These are phyloP conservation scores for Mallotus repandus DNA, from an alignment of 441 rosid species.

Conservation along the genomic window DNA sequence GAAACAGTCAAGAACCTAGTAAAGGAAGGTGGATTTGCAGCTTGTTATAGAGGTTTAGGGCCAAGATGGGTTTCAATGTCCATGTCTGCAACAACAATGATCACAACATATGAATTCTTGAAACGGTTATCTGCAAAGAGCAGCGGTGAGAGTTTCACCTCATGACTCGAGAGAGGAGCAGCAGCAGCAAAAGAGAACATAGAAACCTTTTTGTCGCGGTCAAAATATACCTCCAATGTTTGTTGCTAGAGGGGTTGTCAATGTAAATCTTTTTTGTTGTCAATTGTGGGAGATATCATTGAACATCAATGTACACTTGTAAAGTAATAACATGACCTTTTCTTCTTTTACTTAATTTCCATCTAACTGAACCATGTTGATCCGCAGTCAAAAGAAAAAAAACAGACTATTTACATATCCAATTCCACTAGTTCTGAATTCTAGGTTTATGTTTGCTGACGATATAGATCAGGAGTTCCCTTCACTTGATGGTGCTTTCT, in stretches of 20 bases:
- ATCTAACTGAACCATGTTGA: background rate
- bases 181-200: constrained; percentile 8
- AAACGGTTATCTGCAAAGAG: constrained; percentile 75
- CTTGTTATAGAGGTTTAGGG: constrained; percentile 89
- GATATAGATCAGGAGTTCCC: too few relatives aligned
- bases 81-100: constrained; percentile 90
- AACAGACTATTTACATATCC: too few relatives aligned
- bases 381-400: too few relatives aligned
- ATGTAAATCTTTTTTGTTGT: constrained; percentile 15
- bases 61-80: constrained; percentile 94
- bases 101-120: constrained; percentile 90
- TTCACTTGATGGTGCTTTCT: too few relatives aligned
- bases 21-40: constrained; percentile 78
- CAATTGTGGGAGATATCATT: constrained; percentile 10
- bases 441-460: too few relatives aligned
- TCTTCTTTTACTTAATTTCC: background rate
- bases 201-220: constrained; percentile 5
- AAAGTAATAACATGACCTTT: constrained; percentile 19
- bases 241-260: constrained; percentile 11
- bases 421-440: too few relatives aligned
- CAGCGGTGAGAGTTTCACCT: constrained; percentile 38
- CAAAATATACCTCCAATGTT: background rate
- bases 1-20: constrained; percentile 69
- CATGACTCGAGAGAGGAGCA: constrained; percentile 9
- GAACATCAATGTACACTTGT: constrained; percentile 27